A percentile compares a stretch with the other conserved stretches of the same genome.
Conservation (phyloP, 345 rosid species). For the Eucalyptus regnans region DNA sequence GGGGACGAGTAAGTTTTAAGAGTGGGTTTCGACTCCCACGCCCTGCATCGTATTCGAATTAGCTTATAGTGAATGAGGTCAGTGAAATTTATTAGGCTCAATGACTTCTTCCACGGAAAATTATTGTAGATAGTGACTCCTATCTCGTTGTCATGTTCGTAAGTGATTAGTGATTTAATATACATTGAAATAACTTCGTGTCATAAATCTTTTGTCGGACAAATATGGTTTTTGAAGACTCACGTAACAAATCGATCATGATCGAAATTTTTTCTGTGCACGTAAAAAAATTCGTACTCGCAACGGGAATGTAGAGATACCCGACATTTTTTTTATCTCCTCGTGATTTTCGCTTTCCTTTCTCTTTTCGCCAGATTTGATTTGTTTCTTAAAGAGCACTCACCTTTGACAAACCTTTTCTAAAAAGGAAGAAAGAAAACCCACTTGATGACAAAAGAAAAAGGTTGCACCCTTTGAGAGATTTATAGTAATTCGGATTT, state of each 20-base stretch:
- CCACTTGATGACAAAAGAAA: background rate
- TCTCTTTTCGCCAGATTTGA: background rate
- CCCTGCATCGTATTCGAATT: accelerated
- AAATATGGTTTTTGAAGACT: background rate
- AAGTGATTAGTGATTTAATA: background rate
- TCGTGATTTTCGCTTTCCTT: background rate
- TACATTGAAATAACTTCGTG: too few relatives aligned
- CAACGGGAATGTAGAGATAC: accelerated
- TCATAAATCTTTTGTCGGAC: accelerated
- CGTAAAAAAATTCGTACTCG: accelerated
- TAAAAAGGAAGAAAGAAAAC: background rate
- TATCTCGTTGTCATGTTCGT: accelerated
- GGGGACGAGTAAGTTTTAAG: too few relatives aligned
- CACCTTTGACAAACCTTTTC: background rate
- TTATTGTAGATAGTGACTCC: background rate
- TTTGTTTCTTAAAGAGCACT: background rate
- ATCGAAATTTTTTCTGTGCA: background rate
- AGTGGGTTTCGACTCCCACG: too few relatives aligned
- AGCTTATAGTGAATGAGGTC: too few relatives aligned
- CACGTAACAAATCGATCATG: background rate
- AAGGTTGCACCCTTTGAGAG: background rate
- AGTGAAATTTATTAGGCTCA: too few relatives aligned
- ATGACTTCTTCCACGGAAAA: too few relatives aligned
- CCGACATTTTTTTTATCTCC: background rate
- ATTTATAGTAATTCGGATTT: background rate